Percentiles rank a stretch among this genome's conserved stretches.
These are phyloP conservation scores for Candolleomyces eurysporus DNA, from an alignment of 768 basidiomycete genomes.

Conservation along the genomic window DNA sequence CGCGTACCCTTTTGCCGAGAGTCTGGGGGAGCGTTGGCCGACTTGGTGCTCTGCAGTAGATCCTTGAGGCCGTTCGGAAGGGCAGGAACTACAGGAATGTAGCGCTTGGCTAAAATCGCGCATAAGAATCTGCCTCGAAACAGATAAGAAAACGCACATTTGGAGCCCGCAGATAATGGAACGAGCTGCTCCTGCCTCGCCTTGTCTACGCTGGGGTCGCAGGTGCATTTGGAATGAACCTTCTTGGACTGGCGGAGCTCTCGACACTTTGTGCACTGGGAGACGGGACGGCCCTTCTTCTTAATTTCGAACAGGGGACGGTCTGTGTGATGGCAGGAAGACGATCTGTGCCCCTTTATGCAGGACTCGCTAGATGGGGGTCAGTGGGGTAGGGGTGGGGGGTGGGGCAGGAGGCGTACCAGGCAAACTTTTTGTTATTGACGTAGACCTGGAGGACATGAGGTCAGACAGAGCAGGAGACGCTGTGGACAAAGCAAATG, in stretches of 20 bases:
- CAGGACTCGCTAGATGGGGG: conserved; percentile 69
- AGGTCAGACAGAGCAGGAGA: not conserved
- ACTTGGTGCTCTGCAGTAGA: conserved; percentile 26
- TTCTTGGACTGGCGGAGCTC: conserved; percentile 77
- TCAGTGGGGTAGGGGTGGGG: not conserved
- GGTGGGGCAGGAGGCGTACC: conserved; percentile 39
- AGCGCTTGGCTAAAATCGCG: conserved; percentile 53
- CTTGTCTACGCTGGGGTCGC: conserved; percentile 43
- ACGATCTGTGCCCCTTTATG: conserved; percentile 93
- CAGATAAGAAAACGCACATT: conserved; percentile 31
- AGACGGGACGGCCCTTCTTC: conserved; percentile 89
- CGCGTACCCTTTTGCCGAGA: conserved; percentile 49
- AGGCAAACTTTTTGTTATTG: conserved; percentile 74
- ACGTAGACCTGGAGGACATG: conserved; percentile 55
- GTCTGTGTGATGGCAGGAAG: conserved; percentile 82
- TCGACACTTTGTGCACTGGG: conserved; percentile 85
- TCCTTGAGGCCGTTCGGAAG: conserved; percentile 75
- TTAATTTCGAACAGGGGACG: conserved; percentile 91
- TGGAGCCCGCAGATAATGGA: conserved; percentile 35
- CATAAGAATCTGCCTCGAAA: not conserved
- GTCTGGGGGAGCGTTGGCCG: conserved; percentile 31
- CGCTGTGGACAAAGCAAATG: not conserved
- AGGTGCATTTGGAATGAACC: conserved; percentile 81
- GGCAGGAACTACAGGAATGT: conserved; percentile 68
- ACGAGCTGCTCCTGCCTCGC: conserved; percentile 28